Percentiles rank a stretch among this genome's conserved stretches.
phyloP scores from a whole-genome alignment of 345 rosid species.

The Citrus mangshanensis region DNA sequence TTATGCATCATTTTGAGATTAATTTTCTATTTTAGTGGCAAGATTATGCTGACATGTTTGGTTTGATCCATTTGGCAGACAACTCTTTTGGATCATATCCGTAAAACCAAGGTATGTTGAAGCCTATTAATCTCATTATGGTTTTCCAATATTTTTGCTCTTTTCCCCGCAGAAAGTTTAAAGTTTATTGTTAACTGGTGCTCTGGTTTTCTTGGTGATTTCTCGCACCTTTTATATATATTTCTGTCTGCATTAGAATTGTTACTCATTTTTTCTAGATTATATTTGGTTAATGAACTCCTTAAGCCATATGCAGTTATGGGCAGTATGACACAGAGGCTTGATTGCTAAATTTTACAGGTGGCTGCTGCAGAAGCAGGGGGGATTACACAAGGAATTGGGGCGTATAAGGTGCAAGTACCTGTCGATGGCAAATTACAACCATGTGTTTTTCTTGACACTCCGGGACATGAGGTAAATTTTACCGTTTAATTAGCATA shows the following conservation, averaged over 20 bases:
- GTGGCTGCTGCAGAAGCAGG: conserved; percentile 98
- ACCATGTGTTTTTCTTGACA: conserved; percentile 94
- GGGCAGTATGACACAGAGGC: conserved; percentile 16
- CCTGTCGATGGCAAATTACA: conserved; percentile 79
- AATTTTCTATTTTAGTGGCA: background rate
- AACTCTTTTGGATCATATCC: conserved; percentile 86
- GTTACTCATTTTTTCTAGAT: background rate
- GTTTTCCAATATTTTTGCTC: background rate
- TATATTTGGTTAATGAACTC: conserved; percentile 5
- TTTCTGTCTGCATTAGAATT: background rate
- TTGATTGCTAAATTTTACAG: conserved; percentile 43
- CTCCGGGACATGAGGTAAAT: conserved; percentile 98
- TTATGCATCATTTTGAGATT: background rate
- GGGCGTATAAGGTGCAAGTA: conserved; percentile 81
- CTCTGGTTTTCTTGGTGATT: conserved; percentile 1
- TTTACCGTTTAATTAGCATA: background rate
- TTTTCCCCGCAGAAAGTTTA: background rate
- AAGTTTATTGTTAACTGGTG: background rate
- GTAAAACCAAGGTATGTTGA: conserved; percentile 82
- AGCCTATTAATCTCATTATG: conserved; percentile 16
- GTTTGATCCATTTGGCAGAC: conserved; percentile 59
- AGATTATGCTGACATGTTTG: conserved; percentile 31
- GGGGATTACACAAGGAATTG: conserved; percentile 98
- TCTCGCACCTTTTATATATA: background rate
- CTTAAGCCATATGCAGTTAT: conserved; percentile 2